Evolutionary conservation across 306 rosid species (phyloP), one percentile per base, ranked within the genome.

Genomic region (Begonia fuchsioides): DNA sequence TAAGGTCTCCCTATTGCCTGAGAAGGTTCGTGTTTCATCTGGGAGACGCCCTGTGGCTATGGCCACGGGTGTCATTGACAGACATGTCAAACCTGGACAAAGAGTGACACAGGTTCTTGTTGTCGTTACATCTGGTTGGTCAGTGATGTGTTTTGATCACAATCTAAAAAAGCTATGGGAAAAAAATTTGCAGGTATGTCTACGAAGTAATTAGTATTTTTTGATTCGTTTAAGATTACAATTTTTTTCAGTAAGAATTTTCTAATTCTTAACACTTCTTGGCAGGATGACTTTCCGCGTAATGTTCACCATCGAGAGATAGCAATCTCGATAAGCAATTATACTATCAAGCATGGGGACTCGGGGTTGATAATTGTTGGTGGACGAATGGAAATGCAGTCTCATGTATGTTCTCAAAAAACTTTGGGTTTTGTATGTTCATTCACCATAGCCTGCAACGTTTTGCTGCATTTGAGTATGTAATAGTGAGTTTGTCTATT

Each of bases 361-460:
- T 49, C 87, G 9, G 98, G 98, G 56, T 71, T 92, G 73, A 68
- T 92, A 68, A 79, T 92, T 68, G 80, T 92, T 61, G 98, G 96
- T 59, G 98, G 94, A 53, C 82, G 98, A 65, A 82, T 92, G 98
- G 98, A 92, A 75, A 68, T 82, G 74, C 95, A 82, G 72, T 79
- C 92, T 50, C 94, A 85, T 66, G 98, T 92, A 82, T 61, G 85
- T 58, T 67, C 45, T 49, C 35, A 26, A 26, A 26, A 26, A 26
- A 46, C 32, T 32, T 44, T 26, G 54, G 50, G 19, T 54, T 45
- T 53, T 51, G 53, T 49, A 53, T 72, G 10, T 58, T 47, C 32
- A 26, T 26, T 26, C 35, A 26, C 35, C 7, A 26, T 2, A 26
- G 35, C 35, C 35, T 26, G 7, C 35, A 26, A 26, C 7, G 0